Conservation (phyloP, 2,329 filamentous ascomycete species). For the Xylariaceae sp. region DNA sequence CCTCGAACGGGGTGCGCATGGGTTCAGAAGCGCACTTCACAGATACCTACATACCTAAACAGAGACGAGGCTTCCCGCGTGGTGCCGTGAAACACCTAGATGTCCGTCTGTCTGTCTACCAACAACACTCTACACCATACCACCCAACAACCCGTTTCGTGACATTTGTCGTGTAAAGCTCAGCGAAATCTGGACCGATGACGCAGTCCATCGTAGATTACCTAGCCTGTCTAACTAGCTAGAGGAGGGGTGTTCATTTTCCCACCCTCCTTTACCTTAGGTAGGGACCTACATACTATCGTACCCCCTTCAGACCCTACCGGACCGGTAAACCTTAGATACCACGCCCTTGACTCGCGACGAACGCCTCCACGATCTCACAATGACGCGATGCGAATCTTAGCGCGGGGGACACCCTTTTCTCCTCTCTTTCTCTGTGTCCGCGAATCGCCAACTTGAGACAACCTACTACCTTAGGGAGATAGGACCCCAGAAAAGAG, state of each 20-base stretch:
- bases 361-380: neutral
- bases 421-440: too few relatives aligned
- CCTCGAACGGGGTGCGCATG: constrained; percentile 9
- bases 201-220: neutral
- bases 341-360: neutral
- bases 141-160: neutral
- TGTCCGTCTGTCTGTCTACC: neutral
- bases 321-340: neutral
- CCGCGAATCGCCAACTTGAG: neutral
- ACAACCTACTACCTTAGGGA: too few relatives aligned
- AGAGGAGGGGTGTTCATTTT: neutral
- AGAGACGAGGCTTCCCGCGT: constrained; percentile 12
- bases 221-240: too few relatives aligned
- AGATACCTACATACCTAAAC: too few relatives aligned
- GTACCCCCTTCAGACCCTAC: neutral
- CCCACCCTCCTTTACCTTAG: neutral
- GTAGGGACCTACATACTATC: too few relatives aligned
- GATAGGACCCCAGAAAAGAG: too few relatives aligned
- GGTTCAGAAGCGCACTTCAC: neutral
- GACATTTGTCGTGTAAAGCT: too few relatives aligned
- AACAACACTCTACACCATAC: neutral
- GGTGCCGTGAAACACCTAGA: constrained; percentile 15
- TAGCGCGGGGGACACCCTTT: neutral
- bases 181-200: neutral
- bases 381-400: neutral